phyloP scores from a whole-genome alignment of 108 stramenopile genomes.

The Ochromonas danica region DNA sequence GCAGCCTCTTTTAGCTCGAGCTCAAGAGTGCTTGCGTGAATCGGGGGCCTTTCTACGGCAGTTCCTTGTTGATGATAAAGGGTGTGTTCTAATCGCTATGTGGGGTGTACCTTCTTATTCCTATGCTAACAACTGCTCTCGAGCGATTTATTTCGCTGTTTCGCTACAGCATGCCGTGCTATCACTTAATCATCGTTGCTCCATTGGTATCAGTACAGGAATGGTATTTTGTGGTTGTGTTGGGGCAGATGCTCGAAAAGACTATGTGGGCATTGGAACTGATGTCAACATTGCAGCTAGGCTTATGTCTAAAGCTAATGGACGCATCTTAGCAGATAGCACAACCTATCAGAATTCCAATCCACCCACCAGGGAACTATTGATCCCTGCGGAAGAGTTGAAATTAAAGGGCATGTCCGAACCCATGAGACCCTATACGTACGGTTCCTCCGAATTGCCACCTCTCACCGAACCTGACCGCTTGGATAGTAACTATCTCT shows the following conservation, averaged over 20 bases:
- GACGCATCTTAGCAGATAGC: neutral
- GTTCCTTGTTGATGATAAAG: slow-evolving; percentile 70
- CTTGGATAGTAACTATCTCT: neutral
- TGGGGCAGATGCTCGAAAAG: slow-evolving; percentile 52
- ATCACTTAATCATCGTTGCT: slow-evolving; percentile 49
- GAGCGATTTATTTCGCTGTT: slow-evolving; percentile 27
- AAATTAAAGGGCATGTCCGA: neutral
- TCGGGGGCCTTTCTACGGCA: slow-evolving; percentile 39
- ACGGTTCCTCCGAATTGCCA: neutral
- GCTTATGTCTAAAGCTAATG: slow-evolving; percentile 53
- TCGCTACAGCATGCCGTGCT: neutral
- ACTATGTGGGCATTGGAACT: slow-evolving; percentile 65
- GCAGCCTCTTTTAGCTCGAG: slow-evolving; percentile 19
- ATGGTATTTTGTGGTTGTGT: slow-evolving; percentile 64
- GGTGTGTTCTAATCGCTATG: slow-evolving; percentile 60
- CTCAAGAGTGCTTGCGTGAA: slow-evolving; percentile 54
- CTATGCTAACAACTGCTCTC: slow-evolving; percentile 57
- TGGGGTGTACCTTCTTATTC: slow-evolving; percentile 59
- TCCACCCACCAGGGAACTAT: neutral
- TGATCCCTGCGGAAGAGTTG: neutral
- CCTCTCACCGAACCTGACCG: neutral
- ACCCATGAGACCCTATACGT: neutral
- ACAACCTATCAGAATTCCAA: neutral
- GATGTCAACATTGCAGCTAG: slow-evolving; percentile 63
- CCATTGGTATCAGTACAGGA: slow-evolving; percentile 61